These are phyloP conservation scores for Aspergillus spinulosporus DNA, from an alignment of 2,329 filamentous ascomycete species.

Conservation along the genomic window DNA sequence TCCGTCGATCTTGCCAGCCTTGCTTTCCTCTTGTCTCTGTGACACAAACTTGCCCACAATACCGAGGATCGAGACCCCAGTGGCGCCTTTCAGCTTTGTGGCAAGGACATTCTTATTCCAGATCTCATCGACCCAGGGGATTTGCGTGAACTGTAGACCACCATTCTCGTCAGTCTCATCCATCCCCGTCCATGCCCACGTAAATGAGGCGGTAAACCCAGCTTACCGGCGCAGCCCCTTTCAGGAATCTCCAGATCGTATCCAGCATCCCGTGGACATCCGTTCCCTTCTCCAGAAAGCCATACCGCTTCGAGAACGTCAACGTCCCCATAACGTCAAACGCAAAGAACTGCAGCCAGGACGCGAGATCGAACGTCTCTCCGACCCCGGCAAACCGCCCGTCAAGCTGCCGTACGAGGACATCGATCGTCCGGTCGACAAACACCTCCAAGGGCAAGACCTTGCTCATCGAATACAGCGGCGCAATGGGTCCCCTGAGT, in stretches of 20 bases:
- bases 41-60: conserved; percentile 4
- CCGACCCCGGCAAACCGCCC: not conserved
- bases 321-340: conserved; percentile 37
- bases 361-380: conserved; percentile 22
- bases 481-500: conserved; percentile 14
- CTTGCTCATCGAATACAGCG: conserved; percentile 16
- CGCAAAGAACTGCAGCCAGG: conserved; percentile 37
- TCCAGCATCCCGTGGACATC: conserved; percentile 31
- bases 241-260: conserved; percentile 21
- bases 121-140: conserved; percentile 25
- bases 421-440: not conserved
- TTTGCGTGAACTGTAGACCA: conserved; percentile 27
- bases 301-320: conserved; percentile 33
- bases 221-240: conserved; percentile 17
- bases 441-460: conserved; percentile 8
- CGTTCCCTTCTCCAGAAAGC: conserved; percentile 30
- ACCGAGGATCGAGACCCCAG: conserved; percentile 3
- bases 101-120: conserved; percentile 10
- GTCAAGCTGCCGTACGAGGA: not conserved
- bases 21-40: not conserved
- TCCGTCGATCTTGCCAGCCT: not conserved
- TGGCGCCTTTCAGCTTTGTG: not conserved
- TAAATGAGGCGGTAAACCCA: too few relatives aligned
- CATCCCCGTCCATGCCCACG: not conserved
- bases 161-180: not conserved